Conservation (phyloP, 2,329 filamentous ascomycete genomes). For the Claviceps fusiformis region DNA sequence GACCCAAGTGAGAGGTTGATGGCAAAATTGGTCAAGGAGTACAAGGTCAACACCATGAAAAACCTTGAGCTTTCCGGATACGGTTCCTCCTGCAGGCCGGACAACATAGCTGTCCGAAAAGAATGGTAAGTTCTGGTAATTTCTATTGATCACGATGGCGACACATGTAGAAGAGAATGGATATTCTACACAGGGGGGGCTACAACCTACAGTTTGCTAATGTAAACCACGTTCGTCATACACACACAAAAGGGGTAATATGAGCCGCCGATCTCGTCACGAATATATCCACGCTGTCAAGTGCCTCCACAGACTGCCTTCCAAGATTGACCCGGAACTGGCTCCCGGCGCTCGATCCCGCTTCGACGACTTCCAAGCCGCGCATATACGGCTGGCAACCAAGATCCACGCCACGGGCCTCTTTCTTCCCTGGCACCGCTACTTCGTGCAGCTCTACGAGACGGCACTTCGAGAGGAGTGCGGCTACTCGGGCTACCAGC, state of each 20-base stretch:
- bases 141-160: no score
- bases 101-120: background rate
- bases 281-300: constrained; percentile 3
- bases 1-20: background rate
- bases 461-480: constrained; percentile 27
- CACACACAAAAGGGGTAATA: background rate
- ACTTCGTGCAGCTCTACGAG: constrained; percentile 25
- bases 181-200: no score
- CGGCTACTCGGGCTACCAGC: constrained; percentile 17
- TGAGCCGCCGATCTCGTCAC: background rate
- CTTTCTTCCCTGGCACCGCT: constrained; percentile 24
- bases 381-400: constrained; percentile 1
- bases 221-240: no score
- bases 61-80: background rate
- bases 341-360: constrained; percentile 4
- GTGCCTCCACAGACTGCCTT: constrained; percentile 5
- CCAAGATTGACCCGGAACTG: background rate
- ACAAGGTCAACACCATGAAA: background rate
- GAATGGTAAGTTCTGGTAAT: background rate
- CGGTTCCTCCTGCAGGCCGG: background rate
- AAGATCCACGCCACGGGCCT: background rate
- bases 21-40: background rate
- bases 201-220: no score
- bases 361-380: constrained; percentile 3
- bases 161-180: no score